Evolutionary conservation across 345 rosid genomes (phyloP), one percentile per base, ranked within the genome.

Genomic region (Brassica juncea): DNA sequence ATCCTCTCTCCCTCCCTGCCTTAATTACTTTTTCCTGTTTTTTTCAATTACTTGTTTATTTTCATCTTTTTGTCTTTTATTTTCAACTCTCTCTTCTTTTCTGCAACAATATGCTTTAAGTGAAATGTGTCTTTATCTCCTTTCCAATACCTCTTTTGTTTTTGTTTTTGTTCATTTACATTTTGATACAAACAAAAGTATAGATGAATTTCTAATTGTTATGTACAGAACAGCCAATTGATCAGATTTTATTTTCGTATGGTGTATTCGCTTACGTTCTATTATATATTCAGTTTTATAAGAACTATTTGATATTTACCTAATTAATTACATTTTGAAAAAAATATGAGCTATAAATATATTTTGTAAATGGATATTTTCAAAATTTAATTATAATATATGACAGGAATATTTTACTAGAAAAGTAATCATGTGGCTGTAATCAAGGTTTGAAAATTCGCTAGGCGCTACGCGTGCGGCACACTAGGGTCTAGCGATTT

Each of bases 91-190:
- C 79, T 74, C 60, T 73, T 73, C 63, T 61, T 79, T 65, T 74
- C 82, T 74, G 82, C 74, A 74, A 74, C 82, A 75, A 75, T 74
- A 44, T 74, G 72, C 80, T 75, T 80, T 80, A 75, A 80, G 80
- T 80, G 80, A 75, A 80, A 80, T 65, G 58, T 70, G 80, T 80
- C 83, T 70, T 75, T 80, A 75, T 80, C 83, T 75, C 68, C 80
- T 80, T 80, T 80, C 83, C 76, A 71, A 80, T 74, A 63, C 79
- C 74, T 68, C 70, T 69, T 68, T 63, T 58, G 15, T 27, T 68
- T 74, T 14, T 37, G 21, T 80, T 80, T 75, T 68, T 27, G 58
- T 64, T 74, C 71, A 64, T 19, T 79, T 67, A 80, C 80, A 75
- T 80, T 80, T 75, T 58, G 49, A 64, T 64, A 70, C 76, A 80